A percentile compares a stretch with the other conserved stretches of the same genome.
Conservation (phyloP, 108 stramenopile species). For the Cyclostephanos tholiformis region DNA sequence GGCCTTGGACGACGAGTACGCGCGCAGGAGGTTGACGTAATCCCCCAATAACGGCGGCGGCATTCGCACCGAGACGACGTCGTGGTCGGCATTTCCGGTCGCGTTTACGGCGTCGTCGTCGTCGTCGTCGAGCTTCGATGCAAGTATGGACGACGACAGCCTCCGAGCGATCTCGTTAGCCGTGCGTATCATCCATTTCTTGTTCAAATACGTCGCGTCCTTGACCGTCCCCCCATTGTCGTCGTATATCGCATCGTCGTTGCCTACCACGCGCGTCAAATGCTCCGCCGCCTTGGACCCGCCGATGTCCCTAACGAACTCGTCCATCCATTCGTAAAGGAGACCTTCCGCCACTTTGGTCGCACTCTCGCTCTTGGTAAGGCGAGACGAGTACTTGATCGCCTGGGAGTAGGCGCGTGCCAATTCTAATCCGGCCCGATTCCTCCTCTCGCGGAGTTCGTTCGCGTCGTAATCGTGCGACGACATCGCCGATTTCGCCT, state of each 20-base stretch:
- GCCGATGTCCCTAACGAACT: conserved; percentile 14
- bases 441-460: conserved; percentile 33
- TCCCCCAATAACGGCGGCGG: conserved; percentile 47
- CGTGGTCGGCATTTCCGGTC: neutral
- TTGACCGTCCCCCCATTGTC: neutral
- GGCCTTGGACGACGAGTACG: conserved; percentile 48
- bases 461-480: conserved; percentile 1
- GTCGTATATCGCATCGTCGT: conserved; percentile 5
- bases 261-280: neutral
- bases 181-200: conserved; percentile 28
- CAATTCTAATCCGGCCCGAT: conserved; percentile 23
- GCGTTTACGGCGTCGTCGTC: neutral
- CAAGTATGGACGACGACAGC: neutral
- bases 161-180: conserved; percentile 13
- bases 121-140: neutral
- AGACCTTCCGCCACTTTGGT: conserved; percentile 33
- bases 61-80: conserved; percentile 11
- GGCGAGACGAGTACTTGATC: conserved; percentile 50
- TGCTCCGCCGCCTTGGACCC: too few species aligned
- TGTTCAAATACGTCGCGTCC: conserved; percentile 13
- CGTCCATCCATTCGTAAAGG: conserved; percentile 46
- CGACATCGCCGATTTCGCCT: conserved; percentile 16
- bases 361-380: conserved; percentile 32
- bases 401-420: conserved; percentile 40
- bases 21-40: conserved; percentile 43